Evolutionary conservation across 306 rosid genomes (phyloP).

Genomic region (Albizia julibrissin): DNA sequence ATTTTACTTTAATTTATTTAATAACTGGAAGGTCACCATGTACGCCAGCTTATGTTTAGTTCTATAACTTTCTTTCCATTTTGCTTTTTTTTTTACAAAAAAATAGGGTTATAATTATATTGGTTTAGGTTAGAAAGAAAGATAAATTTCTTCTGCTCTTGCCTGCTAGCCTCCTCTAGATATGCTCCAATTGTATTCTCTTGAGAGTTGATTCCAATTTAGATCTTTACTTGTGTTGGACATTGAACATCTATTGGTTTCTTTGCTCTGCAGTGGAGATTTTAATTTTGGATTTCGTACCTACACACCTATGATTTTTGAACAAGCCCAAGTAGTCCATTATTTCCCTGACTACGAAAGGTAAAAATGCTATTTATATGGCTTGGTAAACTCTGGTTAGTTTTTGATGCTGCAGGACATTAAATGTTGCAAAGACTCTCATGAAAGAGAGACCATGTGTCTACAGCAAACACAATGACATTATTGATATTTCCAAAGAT

Average conservation of each 20-base stretch:
- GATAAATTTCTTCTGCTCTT: too few species aligned
- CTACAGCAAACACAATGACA: constrained; percentile 60
- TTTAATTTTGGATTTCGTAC: constrained; percentile 88
- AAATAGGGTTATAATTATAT: too few species aligned
- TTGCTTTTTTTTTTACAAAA: too few species aligned
- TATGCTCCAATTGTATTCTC: too few species aligned
- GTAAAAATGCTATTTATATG: constrained; percentile 42
- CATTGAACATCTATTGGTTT: constrained; percentile 4
- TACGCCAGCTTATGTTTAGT: too few species aligned
- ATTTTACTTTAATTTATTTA: too few species aligned
- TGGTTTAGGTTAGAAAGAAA: too few species aligned
- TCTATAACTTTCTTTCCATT: too few species aligned
- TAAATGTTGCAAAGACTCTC: constrained; percentile 72
- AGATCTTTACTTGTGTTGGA: too few species aligned
- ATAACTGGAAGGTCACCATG: too few species aligned
- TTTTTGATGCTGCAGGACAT: constrained; percentile 59
- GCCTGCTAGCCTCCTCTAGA: too few species aligned
- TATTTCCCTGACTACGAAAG: constrained; percentile 81
- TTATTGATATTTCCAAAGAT: constrained; percentile 68
- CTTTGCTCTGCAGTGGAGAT: constrained; percentile 64
- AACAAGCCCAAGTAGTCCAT: constrained; percentile 91
- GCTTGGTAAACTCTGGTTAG: constrained; percentile 28
- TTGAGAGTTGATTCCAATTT: too few species aligned
- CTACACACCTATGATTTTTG: constrained; percentile 86
- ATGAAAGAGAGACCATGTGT: constrained; percentile 67